phyloP scores from a whole-genome alignment of 2,329 filamentous ascomycete species.

The Penicillium sp. region DNA sequence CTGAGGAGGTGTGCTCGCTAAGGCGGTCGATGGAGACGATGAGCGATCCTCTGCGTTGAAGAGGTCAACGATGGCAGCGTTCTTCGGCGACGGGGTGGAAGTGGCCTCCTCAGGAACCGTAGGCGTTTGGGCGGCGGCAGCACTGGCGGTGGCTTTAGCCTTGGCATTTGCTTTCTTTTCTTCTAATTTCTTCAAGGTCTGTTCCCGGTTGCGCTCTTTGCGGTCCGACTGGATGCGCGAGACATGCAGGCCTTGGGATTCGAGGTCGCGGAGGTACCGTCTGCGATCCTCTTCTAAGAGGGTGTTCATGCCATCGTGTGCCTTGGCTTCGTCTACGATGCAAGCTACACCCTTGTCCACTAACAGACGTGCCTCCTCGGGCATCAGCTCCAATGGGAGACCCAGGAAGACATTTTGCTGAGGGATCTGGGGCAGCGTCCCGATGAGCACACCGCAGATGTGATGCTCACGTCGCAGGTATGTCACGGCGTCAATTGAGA shows the following conservation, averaged over 20 bases:
- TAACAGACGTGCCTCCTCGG: slow-evolving; percentile 76
- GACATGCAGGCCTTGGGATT: slow-evolving; percentile 47
- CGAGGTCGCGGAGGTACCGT: slow-evolving; percentile 52
- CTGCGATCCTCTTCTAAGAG: slow-evolving; percentile 51
- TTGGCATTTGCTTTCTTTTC: slow-evolving; percentile 27
- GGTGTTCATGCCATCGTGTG: slow-evolving; percentile 58
- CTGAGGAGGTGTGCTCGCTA: slow-evolving; percentile 13
- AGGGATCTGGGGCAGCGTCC: slow-evolving; percentile 80
- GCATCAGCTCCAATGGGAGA: slow-evolving; percentile 77
- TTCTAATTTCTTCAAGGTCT: slow-evolving; percentile 44
- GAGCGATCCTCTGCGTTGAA: slow-evolving; percentile 14
- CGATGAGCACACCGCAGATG: slow-evolving; percentile 76
- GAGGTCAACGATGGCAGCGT: slow-evolving; percentile 18
- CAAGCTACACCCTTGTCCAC: slow-evolving; percentile 68
- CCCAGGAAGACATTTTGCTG: slow-evolving; percentile 92
- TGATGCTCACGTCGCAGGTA: slow-evolving; percentile 69
- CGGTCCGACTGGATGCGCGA: slow-evolving; percentile 40
- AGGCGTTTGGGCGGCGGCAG: slow-evolving; percentile 6
- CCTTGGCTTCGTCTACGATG: slow-evolving; percentile 67
- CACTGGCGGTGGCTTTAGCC: slow-evolving; percentile 19
- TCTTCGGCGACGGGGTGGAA: background rate
- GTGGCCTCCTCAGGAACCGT: slow-evolving; percentile 4
- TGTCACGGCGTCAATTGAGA: slow-evolving; percentile 72
- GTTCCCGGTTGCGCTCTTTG: slow-evolving; percentile 45
- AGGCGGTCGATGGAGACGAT: slow-evolving; percentile 12